Conservation (phyloP, 2,329 filamentous ascomycete genomes). For the Arthrinium phaeospermum region DNA sequence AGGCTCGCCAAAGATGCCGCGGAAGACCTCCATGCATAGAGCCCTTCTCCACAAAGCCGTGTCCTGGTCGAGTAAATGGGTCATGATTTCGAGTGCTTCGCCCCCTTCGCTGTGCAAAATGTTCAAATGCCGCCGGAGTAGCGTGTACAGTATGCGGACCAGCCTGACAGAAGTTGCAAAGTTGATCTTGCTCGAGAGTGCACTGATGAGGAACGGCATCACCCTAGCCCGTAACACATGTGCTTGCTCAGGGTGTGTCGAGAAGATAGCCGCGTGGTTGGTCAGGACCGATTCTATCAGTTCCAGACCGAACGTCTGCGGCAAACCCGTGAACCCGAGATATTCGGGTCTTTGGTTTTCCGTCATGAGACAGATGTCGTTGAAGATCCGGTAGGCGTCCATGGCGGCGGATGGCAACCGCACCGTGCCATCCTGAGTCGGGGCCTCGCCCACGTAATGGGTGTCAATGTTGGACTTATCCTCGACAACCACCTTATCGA, state of each 20-base stretch:
- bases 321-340: conserved; percentile 77
- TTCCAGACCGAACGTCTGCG: conserved; percentile 85
- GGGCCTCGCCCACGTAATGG: conserved; percentile 69
- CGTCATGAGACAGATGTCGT: conserved; percentile 86
- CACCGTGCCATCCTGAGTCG: conserved; percentile 67
- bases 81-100: conserved; percentile 80
- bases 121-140: conserved; percentile 78
- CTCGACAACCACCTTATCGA: conserved; percentile 86
- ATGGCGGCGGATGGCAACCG: conserved; percentile 76
- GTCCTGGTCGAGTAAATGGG: conserved; percentile 87
- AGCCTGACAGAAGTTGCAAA: conserved; percentile 85
- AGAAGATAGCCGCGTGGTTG: conserved; percentile 83
- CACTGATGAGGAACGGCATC: conserved; percentile 82
- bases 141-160: conserved; percentile 80
- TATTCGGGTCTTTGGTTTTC: conserved; percentile 85
- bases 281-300: conserved; percentile 89
- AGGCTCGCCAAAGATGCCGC: conserved; percentile 83
- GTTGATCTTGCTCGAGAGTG: conserved; percentile 76
- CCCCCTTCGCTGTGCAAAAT: conserved; percentile 81
- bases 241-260: conserved; percentile 78
- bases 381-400: conserved; percentile 87
- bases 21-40: conserved; percentile 89
- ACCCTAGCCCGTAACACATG: conserved; percentile 78
- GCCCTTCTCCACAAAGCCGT: conserved; percentile 84
- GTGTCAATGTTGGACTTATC: conserved; percentile 66